These are phyloP conservation scores for Hamigera avellanea DNA, from an alignment of 495 filamentous ascomycete genomes.

Conservation along the genomic window DNA sequence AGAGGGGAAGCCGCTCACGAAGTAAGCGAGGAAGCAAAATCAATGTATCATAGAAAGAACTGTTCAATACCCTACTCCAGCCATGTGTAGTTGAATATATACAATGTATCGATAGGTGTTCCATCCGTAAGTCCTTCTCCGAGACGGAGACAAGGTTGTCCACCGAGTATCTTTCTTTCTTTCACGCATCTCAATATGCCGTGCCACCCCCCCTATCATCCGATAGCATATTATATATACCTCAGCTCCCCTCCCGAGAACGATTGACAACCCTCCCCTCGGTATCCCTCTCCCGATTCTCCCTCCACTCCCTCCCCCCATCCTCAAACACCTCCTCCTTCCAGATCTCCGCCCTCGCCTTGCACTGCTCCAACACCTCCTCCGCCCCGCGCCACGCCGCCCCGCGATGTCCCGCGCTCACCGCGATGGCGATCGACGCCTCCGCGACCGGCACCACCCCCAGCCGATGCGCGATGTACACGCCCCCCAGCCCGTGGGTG, in stretches of 20 bases:
- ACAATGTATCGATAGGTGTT: not conserved
- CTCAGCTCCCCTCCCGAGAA: too few species aligned
- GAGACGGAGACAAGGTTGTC: too few species aligned
- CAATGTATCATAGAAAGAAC: conserved; percentile 20
- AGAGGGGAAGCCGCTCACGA: conserved; percentile 30
- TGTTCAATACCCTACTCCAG: conserved; percentile 17
- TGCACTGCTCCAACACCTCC: conserved; percentile 79
- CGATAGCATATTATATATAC: not conserved
- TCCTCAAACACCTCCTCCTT: conserved; percentile 88
- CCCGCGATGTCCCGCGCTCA: conserved; percentile 74
- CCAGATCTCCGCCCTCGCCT: conserved; percentile 85
- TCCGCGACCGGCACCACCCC: conserved; percentile 78
- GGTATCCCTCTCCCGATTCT: conserved; percentile 65
- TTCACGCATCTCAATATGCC: too few species aligned
- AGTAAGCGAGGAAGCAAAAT: conserved; percentile 13
- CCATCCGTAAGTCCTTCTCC: too few species aligned
- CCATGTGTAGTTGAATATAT: not conserved
- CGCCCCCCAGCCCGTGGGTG: conserved; percentile 52
- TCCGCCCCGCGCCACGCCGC: conserved; percentile 85
- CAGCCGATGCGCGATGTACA: conserved; percentile 78
- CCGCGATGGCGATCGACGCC: conserved; percentile 85
- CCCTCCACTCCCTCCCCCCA: conserved; percentile 75
- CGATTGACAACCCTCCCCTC: conserved; percentile 18
- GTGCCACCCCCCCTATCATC: too few species aligned
- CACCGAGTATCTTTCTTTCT: too few species aligned